Conservation (phyloP, 129 eudicot species). For the Ambrosia trifida region DNA sequence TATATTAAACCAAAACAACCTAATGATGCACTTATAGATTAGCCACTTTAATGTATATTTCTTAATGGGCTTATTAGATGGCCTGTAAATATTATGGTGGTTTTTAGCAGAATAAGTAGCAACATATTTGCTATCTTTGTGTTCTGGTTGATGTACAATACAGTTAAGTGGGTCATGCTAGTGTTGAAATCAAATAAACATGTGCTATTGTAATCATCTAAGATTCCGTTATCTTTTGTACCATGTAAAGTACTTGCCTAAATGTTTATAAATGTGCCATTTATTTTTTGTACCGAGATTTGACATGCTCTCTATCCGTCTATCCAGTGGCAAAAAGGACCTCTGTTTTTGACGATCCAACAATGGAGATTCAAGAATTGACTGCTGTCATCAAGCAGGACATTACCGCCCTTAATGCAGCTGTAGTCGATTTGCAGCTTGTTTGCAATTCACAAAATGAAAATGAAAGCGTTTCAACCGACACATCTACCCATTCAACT, state of each 20-base stretch:
- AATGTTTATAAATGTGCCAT: not conserved
- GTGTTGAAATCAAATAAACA: not conserved
- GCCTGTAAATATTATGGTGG: slow-evolving; percentile 11
- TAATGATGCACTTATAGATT: slow-evolving; percentile 11
- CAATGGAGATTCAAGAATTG: slow-evolving; percentile 86
- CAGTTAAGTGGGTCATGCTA: slow-evolving; percentile 15
- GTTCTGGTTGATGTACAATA: not conserved
- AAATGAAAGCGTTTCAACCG: slow-evolving; percentile 66
- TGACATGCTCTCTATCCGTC: slow-evolving; percentile 20
- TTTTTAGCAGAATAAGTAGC: slow-evolving; percentile 11
- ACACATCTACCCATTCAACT: slow-evolving; percentile 78
- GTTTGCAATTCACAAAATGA: slow-evolving; percentile 68
- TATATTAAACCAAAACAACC: not conserved
- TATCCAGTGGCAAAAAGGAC: slow-evolving; percentile 85
- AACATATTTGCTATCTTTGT: slow-evolving; percentile 15
- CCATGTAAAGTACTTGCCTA: not conserved
- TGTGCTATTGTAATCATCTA: not conserved
- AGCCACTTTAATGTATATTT: slow-evolving; percentile 6
- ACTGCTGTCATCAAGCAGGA: slow-evolving; percentile 95
- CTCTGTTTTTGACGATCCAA: slow-evolving; percentile 90
- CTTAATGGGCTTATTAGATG: not conserved
- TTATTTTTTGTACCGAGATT: not conserved
- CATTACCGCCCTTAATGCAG: slow-evolving; percentile 85
- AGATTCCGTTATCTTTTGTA: not conserved
- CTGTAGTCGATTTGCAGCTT: slow-evolving; percentile 88